phyloP scores from a whole-genome alignment of 163 green algal species.

The Chlorella variabilis region DNA sequence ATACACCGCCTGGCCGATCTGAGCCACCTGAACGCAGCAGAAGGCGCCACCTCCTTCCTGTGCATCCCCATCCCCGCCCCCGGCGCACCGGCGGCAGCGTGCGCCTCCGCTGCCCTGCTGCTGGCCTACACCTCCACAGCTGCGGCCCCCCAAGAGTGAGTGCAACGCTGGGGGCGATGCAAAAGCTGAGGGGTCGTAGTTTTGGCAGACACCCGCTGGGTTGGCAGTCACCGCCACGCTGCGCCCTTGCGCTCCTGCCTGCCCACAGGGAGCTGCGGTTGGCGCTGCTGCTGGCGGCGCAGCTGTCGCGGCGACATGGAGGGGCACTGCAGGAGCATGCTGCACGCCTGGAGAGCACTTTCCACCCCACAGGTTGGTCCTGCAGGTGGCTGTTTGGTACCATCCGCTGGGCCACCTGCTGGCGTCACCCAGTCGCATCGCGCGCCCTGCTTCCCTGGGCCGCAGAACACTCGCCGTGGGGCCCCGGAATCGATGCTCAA shows the following conservation, averaged over 20 bases:
- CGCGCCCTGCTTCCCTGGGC: too few species aligned
- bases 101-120: conserved; percentile 7
- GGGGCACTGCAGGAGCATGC: neutral
- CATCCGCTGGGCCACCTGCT: neutral
- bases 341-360: neutral
- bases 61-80: conserved; percentile 14
- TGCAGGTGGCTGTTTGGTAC: neutral
- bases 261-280: conserved; percentile 19
- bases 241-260: neutral
- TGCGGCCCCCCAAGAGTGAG: conserved; percentile 15
- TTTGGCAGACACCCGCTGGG: too few species aligned
- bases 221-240: too few species aligned
- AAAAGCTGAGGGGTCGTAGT: too few species aligned
- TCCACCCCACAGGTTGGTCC: neutral
- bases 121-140: conserved; percentile 14
- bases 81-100: neutral
- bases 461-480: conserved; percentile 19
- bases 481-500: neutral
- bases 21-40: neutral
- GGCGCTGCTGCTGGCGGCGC: conserved; percentile 18
- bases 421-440: too few species aligned
- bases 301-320: conserved; percentile 9
- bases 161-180: too few species aligned
- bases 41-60: conserved; percentile 1
- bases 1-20: neutral